phyloP scores from a whole-genome alignment of 805 yeast genomes.

The Wickerhamiella occidentalis region DNA sequence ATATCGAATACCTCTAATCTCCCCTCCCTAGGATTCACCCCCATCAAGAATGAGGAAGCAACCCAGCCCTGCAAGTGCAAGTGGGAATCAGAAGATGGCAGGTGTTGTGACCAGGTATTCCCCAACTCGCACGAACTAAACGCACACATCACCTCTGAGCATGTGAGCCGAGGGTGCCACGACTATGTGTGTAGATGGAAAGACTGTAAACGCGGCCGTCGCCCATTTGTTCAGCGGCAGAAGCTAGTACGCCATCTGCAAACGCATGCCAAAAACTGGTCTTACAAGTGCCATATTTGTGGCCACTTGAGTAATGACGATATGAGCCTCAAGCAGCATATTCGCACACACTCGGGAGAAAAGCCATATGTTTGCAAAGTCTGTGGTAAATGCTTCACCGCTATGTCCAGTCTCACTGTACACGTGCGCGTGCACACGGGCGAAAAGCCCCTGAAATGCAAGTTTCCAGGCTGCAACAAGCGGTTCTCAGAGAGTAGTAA shows the following conservation, averaged over 20 bases:
- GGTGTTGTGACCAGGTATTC: conserved; percentile 42
- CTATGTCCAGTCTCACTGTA: conserved; percentile 68
- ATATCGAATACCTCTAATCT: not conserved
- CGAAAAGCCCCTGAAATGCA: conserved; percentile 79
- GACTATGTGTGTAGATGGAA: conserved; percentile 78
- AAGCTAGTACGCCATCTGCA: conserved; percentile 77
- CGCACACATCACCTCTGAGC: conserved; percentile 53
- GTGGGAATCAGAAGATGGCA: conserved; percentile 33
- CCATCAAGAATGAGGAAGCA: conserved; percentile 9
- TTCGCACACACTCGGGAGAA: conserved; percentile 79
- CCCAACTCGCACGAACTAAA: conserved; percentile 49
- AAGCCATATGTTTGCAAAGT: conserved; percentile 64
- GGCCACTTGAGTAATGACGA: conserved; percentile 63
- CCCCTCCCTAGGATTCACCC: conserved; percentile 2
- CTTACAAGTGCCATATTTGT: conserved; percentile 62
- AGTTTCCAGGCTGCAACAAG: conserved; percentile 65
- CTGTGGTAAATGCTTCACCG: conserved; percentile 72
- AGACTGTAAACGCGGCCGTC: conserved; percentile 52
- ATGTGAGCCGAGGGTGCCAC: conserved; percentile 63
- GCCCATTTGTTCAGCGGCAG: conserved; percentile 68
- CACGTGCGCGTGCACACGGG: conserved; percentile 84
- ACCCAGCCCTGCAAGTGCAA: conserved; percentile 7
- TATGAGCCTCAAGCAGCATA: conserved; percentile 66
- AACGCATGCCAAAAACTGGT: conserved; percentile 76
- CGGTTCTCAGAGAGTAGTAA: conserved; percentile 83